Conservation (phyloP, 1,139 yeast species). For the Geotrichum cucujoidarum region DNA sequence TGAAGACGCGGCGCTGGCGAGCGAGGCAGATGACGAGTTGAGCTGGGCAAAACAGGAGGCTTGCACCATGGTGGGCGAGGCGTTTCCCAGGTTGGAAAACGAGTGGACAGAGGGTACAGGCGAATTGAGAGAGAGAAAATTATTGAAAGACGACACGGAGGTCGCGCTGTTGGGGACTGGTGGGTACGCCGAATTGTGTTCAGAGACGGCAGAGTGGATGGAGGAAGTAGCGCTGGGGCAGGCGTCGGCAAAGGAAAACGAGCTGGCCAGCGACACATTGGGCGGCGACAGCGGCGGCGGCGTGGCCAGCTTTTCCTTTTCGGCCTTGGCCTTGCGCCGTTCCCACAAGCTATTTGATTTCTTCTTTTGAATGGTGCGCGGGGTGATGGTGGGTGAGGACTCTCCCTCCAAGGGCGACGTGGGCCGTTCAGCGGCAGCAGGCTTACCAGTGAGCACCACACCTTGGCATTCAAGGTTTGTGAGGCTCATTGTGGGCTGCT, state of each 20-base stretch:
- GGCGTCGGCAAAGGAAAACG: conserved; percentile 1
- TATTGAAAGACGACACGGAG: conserved; percentile 2
- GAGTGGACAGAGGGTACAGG: conserved; percentile 7
- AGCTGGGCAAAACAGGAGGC: conserved; percentile 1
- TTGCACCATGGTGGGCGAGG: conserved; percentile 12
- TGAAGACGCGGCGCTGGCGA: conserved; percentile 5
- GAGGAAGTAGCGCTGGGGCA: conserved; percentile 6
- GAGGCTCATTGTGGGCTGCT: neutral
- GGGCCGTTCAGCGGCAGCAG: neutral
- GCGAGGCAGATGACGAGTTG: conserved; percentile 8
- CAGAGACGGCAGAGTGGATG: conserved; percentile 11
- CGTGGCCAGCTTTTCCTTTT: neutral
- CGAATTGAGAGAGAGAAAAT: conserved; percentile 1
- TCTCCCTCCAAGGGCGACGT: neutral
- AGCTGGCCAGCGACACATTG: conserved; percentile 7
- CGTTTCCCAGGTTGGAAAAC: neutral
- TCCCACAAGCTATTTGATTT: conserved; percentile 12
- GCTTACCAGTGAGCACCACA: conserved; percentile 4
- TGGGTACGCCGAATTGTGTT: conserved; percentile 8
- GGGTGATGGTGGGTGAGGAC: conserved; percentile 16
- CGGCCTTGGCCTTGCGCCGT: conserved; percentile 18
- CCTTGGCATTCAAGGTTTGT: conserved; percentile 11
- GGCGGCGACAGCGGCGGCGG: conserved; percentile 5
- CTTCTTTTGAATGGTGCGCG: conserved; percentile 5
- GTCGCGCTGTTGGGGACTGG: conserved; percentile 10